Evolutionary conservation across 192 early-diverging fungal species (phyloP).

Genomic region (Podila clonocystis): DNA sequence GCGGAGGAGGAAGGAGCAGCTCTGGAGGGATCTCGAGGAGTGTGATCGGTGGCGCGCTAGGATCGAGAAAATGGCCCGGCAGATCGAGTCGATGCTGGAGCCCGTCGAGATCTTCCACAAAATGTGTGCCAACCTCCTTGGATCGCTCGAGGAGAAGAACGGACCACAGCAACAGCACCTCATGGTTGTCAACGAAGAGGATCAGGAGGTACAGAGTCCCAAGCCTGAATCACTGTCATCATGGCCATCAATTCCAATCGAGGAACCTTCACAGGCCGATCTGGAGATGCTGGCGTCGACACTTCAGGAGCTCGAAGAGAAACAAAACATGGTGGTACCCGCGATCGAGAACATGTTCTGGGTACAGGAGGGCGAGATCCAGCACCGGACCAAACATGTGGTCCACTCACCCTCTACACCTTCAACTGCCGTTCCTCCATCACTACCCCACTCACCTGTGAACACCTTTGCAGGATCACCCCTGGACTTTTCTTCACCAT

Average conservation of each 20-base stretch:
- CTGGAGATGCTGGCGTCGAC: constrained; percentile 22
- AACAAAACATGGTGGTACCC: constrained; percentile 27
- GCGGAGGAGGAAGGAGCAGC: constrained; percentile 30
- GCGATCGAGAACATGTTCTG: constrained; percentile 51
- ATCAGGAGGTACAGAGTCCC: neutral
- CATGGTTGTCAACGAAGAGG: constrained; percentile 1
- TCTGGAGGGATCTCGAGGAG: constrained; percentile 41
- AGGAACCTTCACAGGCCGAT: constrained; percentile 3
- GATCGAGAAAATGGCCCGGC: constrained; percentile 48
- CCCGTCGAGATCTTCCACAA: constrained; percentile 48
- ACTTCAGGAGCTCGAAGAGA: constrained; percentile 45
- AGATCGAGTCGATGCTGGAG: constrained; percentile 48
- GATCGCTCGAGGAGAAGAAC: constrained; percentile 15
- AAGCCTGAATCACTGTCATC: neutral
- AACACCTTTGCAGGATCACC: neutral
- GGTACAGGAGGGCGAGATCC: constrained; percentile 50
- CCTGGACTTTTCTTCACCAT: constrained; percentile 5
- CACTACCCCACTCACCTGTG: neutral
- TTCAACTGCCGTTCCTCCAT: constrained; percentile 5
- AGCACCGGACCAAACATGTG: constrained; percentile 21
- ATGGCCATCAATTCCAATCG: neutral
- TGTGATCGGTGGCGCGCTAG: constrained; percentile 42
- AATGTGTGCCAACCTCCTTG: constrained; percentile 37
- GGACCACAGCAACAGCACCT: neutral
- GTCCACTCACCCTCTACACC: constrained; percentile 22